phyloP scores from a whole-genome alignment of 768 basidiomycete genomes.

The Hypholoma fasciculare region DNA sequence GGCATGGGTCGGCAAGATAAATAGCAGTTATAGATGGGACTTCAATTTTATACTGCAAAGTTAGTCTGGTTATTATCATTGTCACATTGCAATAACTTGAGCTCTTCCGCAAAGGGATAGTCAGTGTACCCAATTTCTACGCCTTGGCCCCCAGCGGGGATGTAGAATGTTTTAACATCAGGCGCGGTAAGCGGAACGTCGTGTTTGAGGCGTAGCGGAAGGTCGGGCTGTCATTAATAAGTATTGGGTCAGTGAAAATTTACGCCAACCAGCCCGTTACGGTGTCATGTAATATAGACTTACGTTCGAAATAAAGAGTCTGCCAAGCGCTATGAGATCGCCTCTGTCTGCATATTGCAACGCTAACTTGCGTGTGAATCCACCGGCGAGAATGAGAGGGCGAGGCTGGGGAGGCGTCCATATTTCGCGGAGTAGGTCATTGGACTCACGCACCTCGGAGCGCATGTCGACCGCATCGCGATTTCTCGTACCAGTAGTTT shows the following conservation, averaged over 20 bases:
- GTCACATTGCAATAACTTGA: not conserved
- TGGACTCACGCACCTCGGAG: conserved; percentile 23
- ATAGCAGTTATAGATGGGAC: too few relatives aligned
- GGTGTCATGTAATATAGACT: conserved; percentile 9
- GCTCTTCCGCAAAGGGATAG: conserved; percentile 23
- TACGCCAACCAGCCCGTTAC: not conserved
- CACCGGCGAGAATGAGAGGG: conserved; percentile 43
- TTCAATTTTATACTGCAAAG: too few relatives aligned
- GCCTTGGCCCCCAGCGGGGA: conserved; percentile 21
- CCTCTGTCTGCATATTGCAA: conserved; percentile 34
- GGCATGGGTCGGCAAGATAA: conserved; percentile 22
- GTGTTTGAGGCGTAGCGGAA: conserved; percentile 32
- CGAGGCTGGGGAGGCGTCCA: conserved; percentile 39
- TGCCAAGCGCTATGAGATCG: conserved; percentile 30
- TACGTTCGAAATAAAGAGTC: conserved; percentile 32
- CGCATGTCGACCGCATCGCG: not conserved
- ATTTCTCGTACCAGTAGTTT: not conserved
- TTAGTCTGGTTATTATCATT: too few relatives aligned
- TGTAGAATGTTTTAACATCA: conserved; percentile 39
- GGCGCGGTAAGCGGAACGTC: conserved; percentile 30
- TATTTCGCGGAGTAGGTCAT: conserved; percentile 44
- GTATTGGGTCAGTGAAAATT: not conserved
- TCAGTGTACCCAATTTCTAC: conserved; percentile 28
- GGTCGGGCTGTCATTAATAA: conserved; percentile 41
- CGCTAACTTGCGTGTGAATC: conserved; percentile 41